These are phyloP conservation scores for Talaromyces stipitatus DNA, from an alignment of 495 filamentous ascomycete genomes.

Conservation along the genomic window DNA sequence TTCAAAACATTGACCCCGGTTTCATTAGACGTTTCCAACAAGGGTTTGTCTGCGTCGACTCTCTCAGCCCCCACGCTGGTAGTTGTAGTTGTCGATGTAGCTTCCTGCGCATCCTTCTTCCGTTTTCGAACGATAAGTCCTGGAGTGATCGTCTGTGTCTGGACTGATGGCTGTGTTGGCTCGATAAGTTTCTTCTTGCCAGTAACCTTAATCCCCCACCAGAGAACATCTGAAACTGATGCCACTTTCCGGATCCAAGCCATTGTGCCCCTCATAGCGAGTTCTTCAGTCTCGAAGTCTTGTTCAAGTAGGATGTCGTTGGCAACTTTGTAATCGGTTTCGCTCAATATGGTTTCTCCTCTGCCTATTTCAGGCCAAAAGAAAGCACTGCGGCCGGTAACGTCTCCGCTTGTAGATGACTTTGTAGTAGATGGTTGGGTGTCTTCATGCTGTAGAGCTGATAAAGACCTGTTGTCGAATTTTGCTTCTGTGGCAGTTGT, in stretches of 20 bases:
- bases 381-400: conserved; percentile 47
- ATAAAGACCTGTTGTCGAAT: conserved; percentile 22
- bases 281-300: conserved; percentile 67
- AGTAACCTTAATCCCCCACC: conserved; percentile 47
- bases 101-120: conserved; percentile 33
- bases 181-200: conserved; percentile 28
- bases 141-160: not conserved
- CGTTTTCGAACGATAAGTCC: conserved; percentile 39
- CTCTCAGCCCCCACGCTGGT: conserved; percentile 17
- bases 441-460: conserved; percentile 43
- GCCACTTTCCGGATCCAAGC: conserved; percentile 64
- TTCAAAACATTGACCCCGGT: conserved; percentile 51
- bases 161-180: conserved; percentile 1
- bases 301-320: conserved; percentile 73
- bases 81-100: conserved; percentile 14
- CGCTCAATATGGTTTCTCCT: conserved; percentile 61
- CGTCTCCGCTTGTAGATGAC: not conserved
- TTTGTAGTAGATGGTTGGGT: conserved; percentile 19
- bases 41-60: conserved; percentile 19
- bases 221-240: conserved; percentile 41
- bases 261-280: conserved; percentile 60
- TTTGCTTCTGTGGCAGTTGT: conserved; percentile 5
- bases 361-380: conserved; percentile 60
- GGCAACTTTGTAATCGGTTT: conserved; percentile 67
- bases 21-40: not conserved